phyloP scores from a whole-genome alignment of 176 grass and related monocot species.

The Eleusine coracana region DNA sequence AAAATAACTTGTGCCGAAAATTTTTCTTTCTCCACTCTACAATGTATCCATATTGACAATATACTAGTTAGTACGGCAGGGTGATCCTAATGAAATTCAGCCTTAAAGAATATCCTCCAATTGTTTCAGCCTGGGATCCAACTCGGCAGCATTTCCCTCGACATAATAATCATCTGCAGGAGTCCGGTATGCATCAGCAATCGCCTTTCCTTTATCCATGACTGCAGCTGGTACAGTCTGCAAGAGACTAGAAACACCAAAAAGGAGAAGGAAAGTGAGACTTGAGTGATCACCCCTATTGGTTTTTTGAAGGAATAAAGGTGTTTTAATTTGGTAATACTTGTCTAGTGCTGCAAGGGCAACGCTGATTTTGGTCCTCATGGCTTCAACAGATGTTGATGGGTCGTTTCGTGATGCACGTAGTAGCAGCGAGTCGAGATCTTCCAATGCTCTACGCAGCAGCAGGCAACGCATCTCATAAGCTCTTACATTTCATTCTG shows the following conservation, averaged over 20 bases:
- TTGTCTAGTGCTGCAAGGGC: conserved; percentile 81
- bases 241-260: conserved; percentile 61
- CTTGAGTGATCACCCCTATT: conserved; percentile 1
- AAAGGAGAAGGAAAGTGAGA: background rate
- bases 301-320: background rate
- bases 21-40: background rate
- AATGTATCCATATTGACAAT: background rate
- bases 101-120: conserved; percentile 75
- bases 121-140: conserved; percentile 64
- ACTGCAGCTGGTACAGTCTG: conserved; percentile 73
- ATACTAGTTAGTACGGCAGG: background rate
- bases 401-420: conserved; percentile 75
- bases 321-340: conserved; percentile 43
- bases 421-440: conserved; percentile 80
- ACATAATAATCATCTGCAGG: conserved; percentile 49
- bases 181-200: conserved; percentile 83
- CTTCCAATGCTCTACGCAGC: conserved; percentile 51
- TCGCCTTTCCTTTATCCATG: conserved; percentile 90
- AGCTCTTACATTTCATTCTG: background rate
- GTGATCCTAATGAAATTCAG: background rate
- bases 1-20: background rate
- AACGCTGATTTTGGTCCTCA: conserved; percentile 76
- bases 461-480: conserved; percentile 10
- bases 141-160: conserved; percentile 29
- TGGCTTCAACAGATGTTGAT: conserved; percentile 67